Evolutionary conservation across 768 basidiomycete genomes (phyloP), one percentile per base, ranked within the genome.

Genomic region (Suillus tomentosus): DNA sequence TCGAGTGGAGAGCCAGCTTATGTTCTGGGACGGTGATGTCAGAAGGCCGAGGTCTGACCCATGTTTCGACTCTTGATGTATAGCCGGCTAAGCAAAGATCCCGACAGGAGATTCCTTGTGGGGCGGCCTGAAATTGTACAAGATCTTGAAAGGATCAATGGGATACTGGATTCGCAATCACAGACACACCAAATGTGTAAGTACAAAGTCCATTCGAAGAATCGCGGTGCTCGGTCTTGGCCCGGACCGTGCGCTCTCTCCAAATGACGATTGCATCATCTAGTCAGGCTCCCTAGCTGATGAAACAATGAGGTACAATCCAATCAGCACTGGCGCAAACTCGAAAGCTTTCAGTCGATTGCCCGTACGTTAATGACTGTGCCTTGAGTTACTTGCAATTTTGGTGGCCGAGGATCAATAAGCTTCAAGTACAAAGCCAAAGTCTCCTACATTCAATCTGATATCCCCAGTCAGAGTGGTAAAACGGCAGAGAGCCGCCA

Each of bases 1-100:
- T 50, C 14, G 48, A 6, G 51, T 53, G 19, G 31, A 54, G 19
- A 54, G 11, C 53, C 34, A 54, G 31, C 11, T 19, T 36, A 54
- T 54, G 31, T 54, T 54, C 53, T 19, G 34, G 34, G 53, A 54
- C 53, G 53, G 53, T 54, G 53, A 36, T 54, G 53, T 54, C 34
- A 54, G 53, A 36, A n/a, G 7, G 34, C 53, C 53, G 53, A 36
- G 31, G 19, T 13, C n/a, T 10, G 19, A n/a, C 5, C 53, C 11
- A 54, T 54, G 34, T 54, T 34, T 36, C 53, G 31, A 31, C 5
- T 6, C 31, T 6, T 31, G 53, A 50, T 50, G 14, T 9, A n/a
- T 19, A 13, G 53, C 31, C 34, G 53, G 19, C 36, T 19, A 13
- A 34, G 34, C 13, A 53, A 19, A 19, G 9, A 53, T 19, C 5